phyloP scores from a whole-genome alignment of 768 basidiomycete species.

The Termitomyces sp. region DNA sequence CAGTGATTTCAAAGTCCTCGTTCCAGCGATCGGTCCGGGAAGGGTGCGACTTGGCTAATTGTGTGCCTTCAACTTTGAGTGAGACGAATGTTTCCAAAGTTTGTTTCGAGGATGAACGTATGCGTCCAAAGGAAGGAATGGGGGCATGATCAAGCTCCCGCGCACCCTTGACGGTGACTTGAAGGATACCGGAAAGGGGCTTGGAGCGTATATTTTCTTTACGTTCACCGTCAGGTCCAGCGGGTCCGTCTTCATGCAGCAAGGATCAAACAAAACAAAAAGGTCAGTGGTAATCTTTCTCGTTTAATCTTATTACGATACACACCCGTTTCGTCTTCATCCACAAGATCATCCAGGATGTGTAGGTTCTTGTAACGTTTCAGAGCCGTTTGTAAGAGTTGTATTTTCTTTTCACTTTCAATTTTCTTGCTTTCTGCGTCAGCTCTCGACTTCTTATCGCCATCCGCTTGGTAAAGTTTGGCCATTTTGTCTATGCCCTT shows the following conservation, averaged over 20 bases:
- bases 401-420: slow-evolving; percentile 96
- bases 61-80: slow-evolving; percentile 94
- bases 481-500: slow-evolving; percentile 99
- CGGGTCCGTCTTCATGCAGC: slow-evolving; percentile 27
- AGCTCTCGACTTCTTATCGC: slow-evolving; percentile 91
- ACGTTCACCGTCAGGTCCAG: slow-evolving; percentile 73
- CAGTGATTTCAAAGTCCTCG: slow-evolving; percentile 92
- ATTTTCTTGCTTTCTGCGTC: slow-evolving; percentile 93
- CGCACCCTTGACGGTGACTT: slow-evolving; percentile 83
- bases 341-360: slow-evolving; percentile 84
- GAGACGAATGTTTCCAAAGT: slow-evolving; percentile 84
- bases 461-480: slow-evolving; percentile 92
- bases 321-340: slow-evolving; percentile 75
- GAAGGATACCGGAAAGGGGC: slow-evolving; percentile 87
- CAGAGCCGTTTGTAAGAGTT: slow-evolving; percentile 84
- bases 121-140: slow-evolving; percentile 45
- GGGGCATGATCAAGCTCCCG: slow-evolving; percentile 95
- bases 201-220: slow-evolving; percentile 93
- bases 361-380: slow-evolving; percentile 96
- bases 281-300: not conserved
- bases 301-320: slow-evolving; percentile 5
- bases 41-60: slow-evolving; percentile 86
- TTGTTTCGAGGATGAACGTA: slow-evolving; percentile 77
- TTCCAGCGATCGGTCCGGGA: slow-evolving; percentile 96
- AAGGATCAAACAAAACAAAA: not conserved